Percentiles rank a stretch among this genome's conserved stretches.
These are phyloP conservation scores for Pelargonium fulgidum DNA, from an alignment of 441 rosid genomes.

Conservation along the genomic window DNA sequence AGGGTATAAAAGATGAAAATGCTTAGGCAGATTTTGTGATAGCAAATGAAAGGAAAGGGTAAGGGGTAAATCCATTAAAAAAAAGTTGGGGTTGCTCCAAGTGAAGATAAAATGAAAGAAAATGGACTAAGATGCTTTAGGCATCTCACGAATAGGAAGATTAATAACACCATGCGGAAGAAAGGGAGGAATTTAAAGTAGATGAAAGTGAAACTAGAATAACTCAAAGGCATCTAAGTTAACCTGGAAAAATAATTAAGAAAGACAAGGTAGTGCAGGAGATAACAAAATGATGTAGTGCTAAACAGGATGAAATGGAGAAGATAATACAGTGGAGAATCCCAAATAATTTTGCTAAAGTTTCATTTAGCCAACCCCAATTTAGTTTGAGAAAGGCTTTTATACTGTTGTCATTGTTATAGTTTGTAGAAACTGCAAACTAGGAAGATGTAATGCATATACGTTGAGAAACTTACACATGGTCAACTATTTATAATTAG, in stretches of 20 bases:
- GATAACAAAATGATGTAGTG: background rate
- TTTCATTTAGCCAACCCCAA: background rate
- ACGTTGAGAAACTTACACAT: background rate
- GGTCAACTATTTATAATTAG: background rate
- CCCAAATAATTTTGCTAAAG: background rate
- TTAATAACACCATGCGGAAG: too few relatives aligned
- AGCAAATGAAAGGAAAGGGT: background rate
- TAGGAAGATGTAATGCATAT: background rate
- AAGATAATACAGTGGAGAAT: background rate
- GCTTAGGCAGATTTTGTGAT: background rate
- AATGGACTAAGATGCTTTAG: background rate
- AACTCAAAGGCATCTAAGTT: too few relatives aligned
- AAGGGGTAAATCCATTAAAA: background rate
- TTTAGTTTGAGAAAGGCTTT: background rate
- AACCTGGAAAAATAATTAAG: too few relatives aligned
- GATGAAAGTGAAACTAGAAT: too few relatives aligned
- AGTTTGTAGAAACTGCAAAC: background rate
- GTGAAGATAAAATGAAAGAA: conserved; percentile 1
- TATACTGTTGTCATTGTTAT: background rate
- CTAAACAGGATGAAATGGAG: background rate
- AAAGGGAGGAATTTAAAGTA: too few relatives aligned
- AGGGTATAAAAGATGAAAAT: background rate
- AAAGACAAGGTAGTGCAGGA: too few relatives aligned
- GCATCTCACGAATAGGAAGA: background rate
- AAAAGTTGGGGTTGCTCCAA: background rate